Evolutionary conservation across 2,329 filamentous ascomycete genomes (phyloP).

Genomic region (Colletotrichum sp.): DNA sequence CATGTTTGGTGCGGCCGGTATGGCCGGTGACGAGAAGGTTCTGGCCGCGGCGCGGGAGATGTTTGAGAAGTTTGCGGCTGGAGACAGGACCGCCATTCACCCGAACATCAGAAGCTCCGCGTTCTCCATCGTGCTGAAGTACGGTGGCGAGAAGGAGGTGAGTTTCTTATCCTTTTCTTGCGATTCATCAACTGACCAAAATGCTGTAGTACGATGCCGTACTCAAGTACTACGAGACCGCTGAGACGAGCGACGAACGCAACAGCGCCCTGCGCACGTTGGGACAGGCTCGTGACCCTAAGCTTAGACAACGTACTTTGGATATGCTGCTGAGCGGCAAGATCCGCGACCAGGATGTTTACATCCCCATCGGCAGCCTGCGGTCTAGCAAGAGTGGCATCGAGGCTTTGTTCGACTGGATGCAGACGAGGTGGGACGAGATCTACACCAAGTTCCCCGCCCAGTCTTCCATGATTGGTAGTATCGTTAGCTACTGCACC

Average conservation of each 20-base stretch:
- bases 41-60: slow-evolving; percentile 85
- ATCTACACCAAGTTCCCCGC: slow-evolving; percentile 83
- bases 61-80: slow-evolving; percentile 83
- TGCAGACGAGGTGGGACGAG: slow-evolving; percentile 88
- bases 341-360: slow-evolving; percentile 94
- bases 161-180: slow-evolving; percentile 24
- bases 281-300: slow-evolving; percentile 77
- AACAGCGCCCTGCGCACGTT: slow-evolving; percentile 88
- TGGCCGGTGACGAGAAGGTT: slow-evolving; percentile 79
- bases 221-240: slow-evolving; percentile 61
- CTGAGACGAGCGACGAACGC: slow-evolving; percentile 70
- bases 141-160: slow-evolving; percentile 84
- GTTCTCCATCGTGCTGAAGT: slow-evolving; percentile 82
- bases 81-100: slow-evolving; percentile 83
- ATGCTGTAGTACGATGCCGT: slow-evolving; percentile 72
- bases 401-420: slow-evolving; percentile 80
- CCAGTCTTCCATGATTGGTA: slow-evolving; percentile 84
- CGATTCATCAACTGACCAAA: neutral
- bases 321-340: slow-evolving; percentile 77
- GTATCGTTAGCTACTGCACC: slow-evolving; percentile 82
- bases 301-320: slow-evolving; percentile 83
- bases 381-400: slow-evolving; percentile 80
- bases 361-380: slow-evolving; percentile 83
- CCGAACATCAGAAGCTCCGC: slow-evolving; percentile 90
- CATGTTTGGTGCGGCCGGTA: slow-evolving; percentile 84